These are phyloP conservation scores for Curvularia verruculosa DNA, from an alignment of 2,329 filamentous ascomycete genomes.

Conservation along the genomic window DNA sequence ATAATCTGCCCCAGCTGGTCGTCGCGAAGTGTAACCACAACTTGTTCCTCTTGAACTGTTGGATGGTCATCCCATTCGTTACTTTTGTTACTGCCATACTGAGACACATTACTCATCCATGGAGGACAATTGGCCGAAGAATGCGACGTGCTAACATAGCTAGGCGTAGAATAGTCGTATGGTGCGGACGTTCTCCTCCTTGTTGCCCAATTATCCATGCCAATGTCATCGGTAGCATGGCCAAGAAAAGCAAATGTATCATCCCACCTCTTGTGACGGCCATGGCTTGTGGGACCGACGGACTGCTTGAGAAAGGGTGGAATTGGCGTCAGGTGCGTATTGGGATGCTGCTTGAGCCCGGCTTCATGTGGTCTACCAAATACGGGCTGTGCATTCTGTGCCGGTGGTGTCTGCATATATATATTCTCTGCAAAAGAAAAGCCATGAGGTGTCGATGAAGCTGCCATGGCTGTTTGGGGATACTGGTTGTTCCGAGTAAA, in stretches of 20 bases:
- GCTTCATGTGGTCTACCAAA: slow-evolving; percentile 19
- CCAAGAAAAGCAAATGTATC: slow-evolving; percentile 15
- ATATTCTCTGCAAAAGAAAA: slow-evolving; percentile 7
- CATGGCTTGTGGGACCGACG: slow-evolving; percentile 3
- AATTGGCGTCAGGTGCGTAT: slow-evolving; percentile 24
- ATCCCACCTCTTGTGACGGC: slow-evolving; percentile 21
- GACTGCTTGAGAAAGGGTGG: slow-evolving; percentile 24
- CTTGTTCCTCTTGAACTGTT: slow-evolving; percentile 21
- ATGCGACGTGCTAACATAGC: slow-evolving; percentile 18
- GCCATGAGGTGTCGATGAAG: slow-evolving; percentile 7
- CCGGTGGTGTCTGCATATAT: slow-evolving; percentile 18
- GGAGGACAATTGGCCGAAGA: slow-evolving; percentile 14
- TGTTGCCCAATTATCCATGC: slow-evolving; percentile 30
- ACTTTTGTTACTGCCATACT: slow-evolving; percentile 3
- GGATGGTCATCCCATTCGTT: slow-evolving; percentile 10
- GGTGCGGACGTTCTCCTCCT: slow-evolving; percentile 20
- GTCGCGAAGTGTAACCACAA: slow-evolving; percentile 33
- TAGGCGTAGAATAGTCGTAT: slow-evolving; percentile 26
- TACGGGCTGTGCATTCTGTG: slow-evolving; percentile 13
- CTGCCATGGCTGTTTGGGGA: slow-evolving; percentile 3
- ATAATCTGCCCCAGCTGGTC: slow-evolving; percentile 40
- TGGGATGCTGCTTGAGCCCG: slow-evolving; percentile 25
- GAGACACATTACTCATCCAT: slow-evolving; percentile 17
- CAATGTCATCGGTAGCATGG: slow-evolving; percentile 26
- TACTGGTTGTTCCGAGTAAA: slow-evolving; percentile 6